Conservation (phyloP, 805 yeast species). For the Scheffersomyces amazonensis region DNA sequence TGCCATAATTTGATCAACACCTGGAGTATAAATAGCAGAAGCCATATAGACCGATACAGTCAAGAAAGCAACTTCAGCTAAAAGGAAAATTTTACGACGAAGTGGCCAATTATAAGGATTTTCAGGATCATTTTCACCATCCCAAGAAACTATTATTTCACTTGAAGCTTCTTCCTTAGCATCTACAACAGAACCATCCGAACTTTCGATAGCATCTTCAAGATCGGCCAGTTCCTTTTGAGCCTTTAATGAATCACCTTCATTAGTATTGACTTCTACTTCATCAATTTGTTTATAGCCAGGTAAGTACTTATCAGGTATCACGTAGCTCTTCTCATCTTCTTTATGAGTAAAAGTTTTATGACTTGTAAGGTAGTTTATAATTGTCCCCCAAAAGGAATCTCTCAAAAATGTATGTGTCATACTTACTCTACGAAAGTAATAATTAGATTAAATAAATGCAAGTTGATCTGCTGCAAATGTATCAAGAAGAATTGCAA, state of each 20-base stretch:
- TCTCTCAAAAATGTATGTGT: constrained; percentile 17
- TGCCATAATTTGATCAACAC: constrained; percentile 35
- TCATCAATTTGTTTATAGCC: not conserved
- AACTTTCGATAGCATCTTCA: not conserved
- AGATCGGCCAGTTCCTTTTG: not conserved
- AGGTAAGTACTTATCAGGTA: constrained; percentile 22
- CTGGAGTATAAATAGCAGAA: constrained; percentile 51
- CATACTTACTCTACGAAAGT: no score
- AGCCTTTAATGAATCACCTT: not conserved
- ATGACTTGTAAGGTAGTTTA: constrained; percentile 21
- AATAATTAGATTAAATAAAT: no score
- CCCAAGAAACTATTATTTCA: constrained; percentile 19
- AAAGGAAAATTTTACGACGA: constrained; percentile 29
- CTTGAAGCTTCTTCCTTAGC: not conserved
- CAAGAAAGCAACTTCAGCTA: constrained; percentile 35
- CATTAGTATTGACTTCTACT: not conserved
- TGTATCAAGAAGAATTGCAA: no score
- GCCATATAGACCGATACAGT: constrained; percentile 51
- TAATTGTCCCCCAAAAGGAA: constrained; percentile 18
- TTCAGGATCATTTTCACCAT: constrained; percentile 44
- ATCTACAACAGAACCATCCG: not conserved
- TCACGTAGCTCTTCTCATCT: constrained; percentile 18
- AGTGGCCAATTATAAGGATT: constrained; percentile 52
- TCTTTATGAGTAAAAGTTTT: constrained; percentile 17
- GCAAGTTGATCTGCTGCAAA: no score